phyloP scores from a whole-genome alignment of 352 stramenopile genomes.

The Phytophthora tentaculata region DNA sequence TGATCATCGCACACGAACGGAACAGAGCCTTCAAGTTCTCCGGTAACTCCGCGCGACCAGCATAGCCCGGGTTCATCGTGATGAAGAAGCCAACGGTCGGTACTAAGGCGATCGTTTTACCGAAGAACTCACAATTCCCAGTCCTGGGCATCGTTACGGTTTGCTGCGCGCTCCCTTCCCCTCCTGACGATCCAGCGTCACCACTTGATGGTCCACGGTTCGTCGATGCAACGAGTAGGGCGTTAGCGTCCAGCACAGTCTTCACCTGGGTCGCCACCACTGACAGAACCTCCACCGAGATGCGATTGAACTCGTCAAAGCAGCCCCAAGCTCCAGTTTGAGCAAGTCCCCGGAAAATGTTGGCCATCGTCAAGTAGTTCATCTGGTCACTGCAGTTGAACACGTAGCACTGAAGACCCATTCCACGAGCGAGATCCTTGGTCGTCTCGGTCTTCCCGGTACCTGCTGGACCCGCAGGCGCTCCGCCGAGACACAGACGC shows the following conservation, averaged over 20 bases:
- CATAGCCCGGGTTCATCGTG: constrained; percentile 95
- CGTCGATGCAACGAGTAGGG: constrained; percentile 30
- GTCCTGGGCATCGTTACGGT: constrained; percentile 44
- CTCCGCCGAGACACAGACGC: constrained; percentile 77
- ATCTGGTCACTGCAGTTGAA: constrained; percentile 92
- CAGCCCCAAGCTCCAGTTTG: constrained; percentile 96
- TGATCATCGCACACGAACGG: constrained; percentile 93
- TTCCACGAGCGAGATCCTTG: constrained; percentile 78
- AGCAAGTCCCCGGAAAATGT: constrained; percentile 95
- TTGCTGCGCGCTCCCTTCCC: constrained; percentile 30
- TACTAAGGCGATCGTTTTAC: constrained; percentile 83
- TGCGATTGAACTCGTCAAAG: constrained; percentile 98
- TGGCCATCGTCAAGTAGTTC: constrained; percentile 97
- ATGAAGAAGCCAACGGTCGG: constrained; percentile 93
- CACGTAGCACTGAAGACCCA: constrained; percentile 86
- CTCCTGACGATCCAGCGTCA: constrained; percentile 18
- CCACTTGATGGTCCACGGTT: constrained; percentile 18
- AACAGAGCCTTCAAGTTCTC: constrained; percentile 95
- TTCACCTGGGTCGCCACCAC: constrained; percentile 98
- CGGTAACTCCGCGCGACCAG: constrained; percentile 89
- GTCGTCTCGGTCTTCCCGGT: constrained; percentile 91
- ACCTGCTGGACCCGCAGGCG: constrained; percentile 77
- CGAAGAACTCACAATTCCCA: constrained; percentile 91
- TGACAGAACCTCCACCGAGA: constrained; percentile 96
- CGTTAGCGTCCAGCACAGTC: constrained; percentile 93